Base-by-base conservation (phyloP, 2,329 filamentous ascomycete species). In the Diplodia mutila region DNA sequence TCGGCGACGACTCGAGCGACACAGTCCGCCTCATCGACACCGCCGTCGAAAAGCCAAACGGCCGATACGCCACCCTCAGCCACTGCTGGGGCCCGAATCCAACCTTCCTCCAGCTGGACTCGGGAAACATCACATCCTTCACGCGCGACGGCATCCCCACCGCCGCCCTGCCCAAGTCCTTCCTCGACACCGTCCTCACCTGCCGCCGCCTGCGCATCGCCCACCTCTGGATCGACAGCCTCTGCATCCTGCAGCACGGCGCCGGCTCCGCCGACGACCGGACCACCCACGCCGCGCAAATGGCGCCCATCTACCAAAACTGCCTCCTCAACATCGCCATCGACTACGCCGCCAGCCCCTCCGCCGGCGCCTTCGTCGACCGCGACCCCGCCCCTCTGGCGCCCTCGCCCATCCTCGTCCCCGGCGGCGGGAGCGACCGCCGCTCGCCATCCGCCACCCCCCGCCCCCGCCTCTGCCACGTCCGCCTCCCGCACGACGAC, bases 31-130 rank as follows among this genome's bases (percentile, higher is more conserved):
- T 32, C 29, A 32, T 32, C 29, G 29, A 32, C 29, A 32, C 29
- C 6, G 29, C 29, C 1, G 6, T 8, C 5, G 29, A 32, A 32
- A 8, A 32, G 5, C 29, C 29, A 32, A 32, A 1, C 29, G 29
- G 29, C 5, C 29, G 29, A 1, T 69, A 63, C 27, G 68, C 65
- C 3, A 65, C 69, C 6, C 55, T 71, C 21, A 72, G 70, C 37
- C 69, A 71, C 53, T 70, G 68, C 54, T 72, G 70, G 70, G 67
- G 69, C 14, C 14, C 29, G 29, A 18, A 32, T 1, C 61, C 66
- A 1, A 21, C 23, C 3, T 69, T 69, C 42, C 66, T 54, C 2
- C 2, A 16, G 1, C 18, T 16, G 7, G 27, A 34, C 14, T 11
- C 27, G 3, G 29, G 23, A 9, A 16, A 21, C 29, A 32, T 32